phyloP scores from a whole-genome alignment of 2,329 filamentous ascomycete genomes.

The Xylaria sp. region DNA sequence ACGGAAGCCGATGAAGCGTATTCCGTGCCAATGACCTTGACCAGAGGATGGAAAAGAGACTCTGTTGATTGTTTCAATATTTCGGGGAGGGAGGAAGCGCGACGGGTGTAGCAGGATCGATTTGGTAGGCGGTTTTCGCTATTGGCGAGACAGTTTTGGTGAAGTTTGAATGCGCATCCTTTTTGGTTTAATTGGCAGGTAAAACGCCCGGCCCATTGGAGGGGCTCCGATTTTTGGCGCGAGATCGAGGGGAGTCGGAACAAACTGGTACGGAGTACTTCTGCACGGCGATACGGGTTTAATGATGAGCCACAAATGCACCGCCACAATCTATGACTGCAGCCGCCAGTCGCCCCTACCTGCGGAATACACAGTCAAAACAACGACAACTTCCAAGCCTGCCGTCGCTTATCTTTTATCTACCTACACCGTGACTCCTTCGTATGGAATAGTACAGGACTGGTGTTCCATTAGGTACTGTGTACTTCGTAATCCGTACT shows the following conservation, averaged over 20 bases:
- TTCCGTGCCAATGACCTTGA: neutral
- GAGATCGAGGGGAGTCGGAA: neutral
- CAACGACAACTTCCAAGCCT: neutral
- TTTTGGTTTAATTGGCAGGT: conserved; percentile 3
- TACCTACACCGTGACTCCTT: neutral
- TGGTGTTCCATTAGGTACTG: no score
- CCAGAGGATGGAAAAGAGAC: neutral
- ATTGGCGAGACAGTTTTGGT: neutral
- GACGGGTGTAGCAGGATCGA: neutral
- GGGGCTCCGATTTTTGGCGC: neutral
- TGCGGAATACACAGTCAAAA: no score
- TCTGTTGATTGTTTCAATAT: neutral
- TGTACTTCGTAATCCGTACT: neutral
- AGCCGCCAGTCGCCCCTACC: no score
- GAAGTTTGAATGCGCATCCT: neutral
- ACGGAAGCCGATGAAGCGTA: neutral
- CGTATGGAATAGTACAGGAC: neutral
- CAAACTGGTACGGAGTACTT: neutral
- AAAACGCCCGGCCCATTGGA: neutral
- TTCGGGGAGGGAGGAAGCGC: neutral
- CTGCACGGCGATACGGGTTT: neutral
- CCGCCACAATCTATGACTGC: no score
- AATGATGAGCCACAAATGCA: no score
- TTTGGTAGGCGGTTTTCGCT: neutral
- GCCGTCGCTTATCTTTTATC: neutral